Evolutionary conservation across 306 rosid species (phyloP), one percentile per base, ranked within the genome.

Genomic region (Sophora flavescens): DNA sequence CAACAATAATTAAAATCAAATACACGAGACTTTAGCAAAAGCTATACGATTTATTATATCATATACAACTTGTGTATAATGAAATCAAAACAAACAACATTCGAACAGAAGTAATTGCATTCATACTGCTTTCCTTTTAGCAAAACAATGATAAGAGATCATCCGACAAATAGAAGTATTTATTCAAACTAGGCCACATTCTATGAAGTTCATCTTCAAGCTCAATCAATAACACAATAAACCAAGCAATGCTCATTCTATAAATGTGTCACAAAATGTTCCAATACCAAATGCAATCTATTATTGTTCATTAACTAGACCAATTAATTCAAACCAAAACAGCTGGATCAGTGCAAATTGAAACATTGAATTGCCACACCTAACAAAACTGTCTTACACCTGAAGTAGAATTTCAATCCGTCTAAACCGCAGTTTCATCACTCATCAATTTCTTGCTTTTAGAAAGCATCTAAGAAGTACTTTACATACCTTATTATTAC

Each of bases 401-500:
- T 7, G 6, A 30, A 63, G 48, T 45, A 74, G 47, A 63, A 57
- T 65, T 77, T 65, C 63, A 77, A 64, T 64, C 35, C 33, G 42
- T 42, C 53, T 11, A 64, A 74, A 73, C 33, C 0, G 22, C 10
- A 76, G 17, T 50, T 68, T 30, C 47, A 57, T 47, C 26, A 68
- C 62, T 30, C 47, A 57, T 28, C 26, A 68, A 71, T 18, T 13
- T 38, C 58, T 65, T 33, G 77, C 69, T 51, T 66, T 59, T 28
- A 12, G 53, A 64, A 74, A 47, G 7, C 58, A 42, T 47, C 22
- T 16, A 51, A 39, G 52, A 39, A 47, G 44, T 38, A 53, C 26
- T 39, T 71, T 15, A 39, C 16, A 35, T 78, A 95, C 99, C 99
- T 95, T 95, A 82, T 95, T 95, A 87, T 95, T 93, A 67, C 96